Evolutionary conservation across 2,329 filamentous ascomycete genomes (phyloP).

Genomic region (Aspergillus aculeatus): DNA sequence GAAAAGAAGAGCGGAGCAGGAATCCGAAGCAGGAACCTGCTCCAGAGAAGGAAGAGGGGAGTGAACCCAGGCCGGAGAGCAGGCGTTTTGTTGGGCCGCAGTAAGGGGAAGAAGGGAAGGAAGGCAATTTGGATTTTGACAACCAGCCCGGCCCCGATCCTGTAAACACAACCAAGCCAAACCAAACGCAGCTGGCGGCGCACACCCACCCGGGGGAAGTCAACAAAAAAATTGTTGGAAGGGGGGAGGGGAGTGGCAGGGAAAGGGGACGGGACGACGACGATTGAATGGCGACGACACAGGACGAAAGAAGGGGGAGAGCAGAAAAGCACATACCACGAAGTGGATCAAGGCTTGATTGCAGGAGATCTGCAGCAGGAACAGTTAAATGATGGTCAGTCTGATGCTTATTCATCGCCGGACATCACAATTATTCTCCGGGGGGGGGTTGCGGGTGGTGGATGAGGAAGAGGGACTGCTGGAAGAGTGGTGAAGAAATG

Average conservation of each 20-base stretch:
- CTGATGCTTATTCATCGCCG: slow-evolving; percentile 24
- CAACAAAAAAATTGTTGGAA: not conserved
- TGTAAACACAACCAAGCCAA: not conserved
- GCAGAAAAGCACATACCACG: slow-evolving; percentile 25
- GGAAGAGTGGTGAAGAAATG: slow-evolving; percentile 4
- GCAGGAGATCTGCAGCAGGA: slow-evolving; percentile 27
- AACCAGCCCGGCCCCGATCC: not conserved
- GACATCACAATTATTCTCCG: slow-evolving; percentile 14
- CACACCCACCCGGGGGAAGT: not conserved
- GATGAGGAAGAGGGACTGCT: not conserved
- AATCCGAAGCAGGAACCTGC: not conserved
- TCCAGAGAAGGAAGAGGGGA: not conserved
- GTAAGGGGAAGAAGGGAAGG: not conserved
- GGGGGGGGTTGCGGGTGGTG: slow-evolving; percentile 13
- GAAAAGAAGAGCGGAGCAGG: slow-evolving; percentile 5
- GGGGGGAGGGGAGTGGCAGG: not conserved
- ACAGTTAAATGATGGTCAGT: slow-evolving; percentile 14
- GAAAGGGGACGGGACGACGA: not conserved
- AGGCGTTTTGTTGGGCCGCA: slow-evolving; percentile 1
- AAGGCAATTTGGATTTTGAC: not conserved
- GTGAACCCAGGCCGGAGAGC: not conserved
- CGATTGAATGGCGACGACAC: not conserved
- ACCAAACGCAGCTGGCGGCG: not conserved
- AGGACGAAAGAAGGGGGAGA: not conserved
- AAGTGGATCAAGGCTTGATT: slow-evolving; percentile 25